Conservation (phyloP, 2,329 filamentous ascomycete species). For the Cordyceps javanica region DNA sequence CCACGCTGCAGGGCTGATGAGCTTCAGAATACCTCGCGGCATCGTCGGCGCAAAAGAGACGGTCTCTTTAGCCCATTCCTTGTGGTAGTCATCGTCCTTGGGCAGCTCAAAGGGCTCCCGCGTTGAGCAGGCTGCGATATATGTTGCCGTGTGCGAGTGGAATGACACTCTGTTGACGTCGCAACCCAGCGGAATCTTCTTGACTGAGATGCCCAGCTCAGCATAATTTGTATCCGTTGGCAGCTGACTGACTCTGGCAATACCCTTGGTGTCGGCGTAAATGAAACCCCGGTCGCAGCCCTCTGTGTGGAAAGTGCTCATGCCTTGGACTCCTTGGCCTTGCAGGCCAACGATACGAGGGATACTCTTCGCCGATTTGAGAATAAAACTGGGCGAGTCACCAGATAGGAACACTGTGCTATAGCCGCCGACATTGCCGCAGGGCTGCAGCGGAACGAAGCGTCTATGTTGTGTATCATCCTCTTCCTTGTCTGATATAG, state of each 20-base stretch:
- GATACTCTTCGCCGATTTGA: constrained; percentile 72
- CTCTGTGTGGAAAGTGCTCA: constrained; percentile 71
- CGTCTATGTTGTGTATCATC: constrained; percentile 36
- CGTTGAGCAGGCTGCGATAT: constrained; percentile 67
- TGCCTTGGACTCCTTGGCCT: constrained; percentile 59
- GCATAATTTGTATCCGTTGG: constrained; percentile 60
- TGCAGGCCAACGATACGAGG: constrained; percentile 71
- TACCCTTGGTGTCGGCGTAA: constrained; percentile 68
- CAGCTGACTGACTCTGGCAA: constrained; percentile 67
- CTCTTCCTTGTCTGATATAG: constrained; percentile 45
- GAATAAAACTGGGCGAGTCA: constrained; percentile 69
- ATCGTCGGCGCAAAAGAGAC: constrained; percentile 57
- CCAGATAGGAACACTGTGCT: constrained; percentile 79
- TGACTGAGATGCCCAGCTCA: constrained; percentile 70
- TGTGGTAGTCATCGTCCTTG: constrained; percentile 77
- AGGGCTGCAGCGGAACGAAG: constrained; percentile 49
- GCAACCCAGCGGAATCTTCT: constrained; percentile 62
- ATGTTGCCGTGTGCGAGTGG: constrained; percentile 67
- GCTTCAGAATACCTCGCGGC: constrained; percentile 66
- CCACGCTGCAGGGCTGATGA: constrained; percentile 74
- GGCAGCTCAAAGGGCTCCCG: constrained; percentile 72
- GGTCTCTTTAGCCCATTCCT: constrained; percentile 73
- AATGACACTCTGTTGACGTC: constrained; percentile 71
- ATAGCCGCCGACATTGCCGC: constrained; percentile 67
- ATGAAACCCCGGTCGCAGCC: constrained; percentile 78